These are phyloP conservation scores for Pichia phayaonensis DNA, from an alignment of 805 yeast species.

Conservation along the genomic window DNA sequence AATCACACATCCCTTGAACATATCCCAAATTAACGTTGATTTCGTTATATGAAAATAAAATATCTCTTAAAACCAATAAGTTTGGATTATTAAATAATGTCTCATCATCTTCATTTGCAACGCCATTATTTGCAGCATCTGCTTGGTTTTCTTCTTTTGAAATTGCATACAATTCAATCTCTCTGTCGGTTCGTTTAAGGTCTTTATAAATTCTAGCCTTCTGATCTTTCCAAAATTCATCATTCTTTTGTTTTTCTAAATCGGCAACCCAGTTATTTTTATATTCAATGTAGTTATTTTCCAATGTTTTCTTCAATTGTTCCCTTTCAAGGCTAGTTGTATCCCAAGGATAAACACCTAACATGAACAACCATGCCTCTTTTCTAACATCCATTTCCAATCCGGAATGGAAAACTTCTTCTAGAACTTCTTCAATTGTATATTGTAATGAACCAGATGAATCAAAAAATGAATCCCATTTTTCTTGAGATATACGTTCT, in stretches of 20 bases:
- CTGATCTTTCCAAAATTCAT: conserved; percentile 84
- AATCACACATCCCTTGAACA: conserved; percentile 97
- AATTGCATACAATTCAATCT: conserved; percentile 47
- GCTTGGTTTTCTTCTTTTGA: conserved; percentile 19
- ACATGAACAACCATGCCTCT: conserved; percentile 80
- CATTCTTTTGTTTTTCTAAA: conserved; percentile 39
- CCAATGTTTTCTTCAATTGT: conserved; percentile 47
- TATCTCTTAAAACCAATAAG: conserved; percentile 61
- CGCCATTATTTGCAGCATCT: conserved; percentile 20
- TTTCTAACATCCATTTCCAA: conserved; percentile 48
- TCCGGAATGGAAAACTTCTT: conserved; percentile 87
- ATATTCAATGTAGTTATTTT: conserved; percentile 42
- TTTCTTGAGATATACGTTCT: conserved; percentile 56
- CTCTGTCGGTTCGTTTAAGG: conserved; percentile 84
- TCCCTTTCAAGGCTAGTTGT: conserved; percentile 63
- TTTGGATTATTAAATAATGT: conserved; percentile 70
- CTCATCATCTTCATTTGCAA: conserved; percentile 42
- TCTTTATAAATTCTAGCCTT: conserved; percentile 87
- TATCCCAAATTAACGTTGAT: conserved; percentile 80
- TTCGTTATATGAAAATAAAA: conserved; percentile 80
- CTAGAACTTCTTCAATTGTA: conserved; percentile 74
- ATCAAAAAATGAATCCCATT: conserved; percentile 86
- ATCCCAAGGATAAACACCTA: conserved; percentile 87
- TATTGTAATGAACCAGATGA: conserved; percentile 61
- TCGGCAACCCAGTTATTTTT: conserved; percentile 68